Base-by-base conservation (phyloP, 139 green algal genomes). In the Pedinophyceae sp. region DNA sequence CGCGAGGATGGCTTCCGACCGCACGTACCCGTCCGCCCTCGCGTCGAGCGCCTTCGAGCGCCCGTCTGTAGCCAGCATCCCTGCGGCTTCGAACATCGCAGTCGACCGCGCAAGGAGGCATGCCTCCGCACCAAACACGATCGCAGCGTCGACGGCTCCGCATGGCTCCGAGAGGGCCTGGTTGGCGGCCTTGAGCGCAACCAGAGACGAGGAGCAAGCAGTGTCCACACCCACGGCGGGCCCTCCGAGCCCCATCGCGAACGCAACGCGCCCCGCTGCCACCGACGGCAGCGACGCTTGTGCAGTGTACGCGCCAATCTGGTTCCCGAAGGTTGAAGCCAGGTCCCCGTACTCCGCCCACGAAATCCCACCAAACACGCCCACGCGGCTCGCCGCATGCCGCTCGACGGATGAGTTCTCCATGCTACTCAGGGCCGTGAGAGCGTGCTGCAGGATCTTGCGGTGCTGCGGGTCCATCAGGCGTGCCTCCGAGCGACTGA, bases 331-430 rank as follows among this genome's bases (percentile, higher is more conserved):
- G n/a, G 27, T 38, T 25, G 48, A 10, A 19, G 43, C 50, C 27
- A 91, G 57, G 16, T 60, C 22, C 20, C 67, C 55, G 56, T 88
- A 91, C 54, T 91, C 82, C 2, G 62, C 80, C 67, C 73, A 87
- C 27, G 65, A 76, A 27, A 84, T 74, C 30, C 79, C 79, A 29
- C 84, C 58, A 54, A 62, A 83, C 50, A 86, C 77, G 23, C 68
- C 73, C 2, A 13, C 34, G 13, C 10, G 34, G 10, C 10, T 43
- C 34, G 10, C n/a, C n/a, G 46, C 15, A 52, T 13, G 7, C 46
- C 46, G n/a, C n/a, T n/a, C n/a, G n/a, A n/a, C n/a, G n/a, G n/a
- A n/a, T n/a, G n/a, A n/a, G n/a, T n/a, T n/a, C n/a, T n/a, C n/a
- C n/a, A n/a, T n/a, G n/a, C n/a, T n/a, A n/a, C n/a, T n/a, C n/a